phyloP scores from a whole-genome alignment of 805 yeast genomes.

The Zygosaccharomyces pseudorouxii region DNA sequence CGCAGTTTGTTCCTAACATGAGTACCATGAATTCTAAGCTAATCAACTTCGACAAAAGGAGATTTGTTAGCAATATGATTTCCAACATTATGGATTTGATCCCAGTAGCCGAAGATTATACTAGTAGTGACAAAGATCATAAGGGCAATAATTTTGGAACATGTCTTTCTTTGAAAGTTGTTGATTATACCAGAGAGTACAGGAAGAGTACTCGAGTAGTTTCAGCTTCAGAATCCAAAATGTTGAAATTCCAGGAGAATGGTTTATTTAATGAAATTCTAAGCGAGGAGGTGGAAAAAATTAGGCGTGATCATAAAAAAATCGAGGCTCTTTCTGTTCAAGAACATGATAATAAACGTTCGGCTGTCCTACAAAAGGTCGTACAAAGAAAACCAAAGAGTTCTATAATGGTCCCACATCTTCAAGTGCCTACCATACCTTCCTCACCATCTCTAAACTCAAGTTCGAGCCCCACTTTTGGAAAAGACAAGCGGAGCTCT shows the following conservation, averaged over 20 bases:
- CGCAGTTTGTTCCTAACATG: slow-evolving; percentile 75
- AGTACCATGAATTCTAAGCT: slow-evolving; percentile 56
- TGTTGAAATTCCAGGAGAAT: slow-evolving; percentile 34
- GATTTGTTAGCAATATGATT: slow-evolving; percentile 60
- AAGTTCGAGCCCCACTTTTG: slow-evolving; percentile 11
- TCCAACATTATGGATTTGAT: slow-evolving; percentile 48
- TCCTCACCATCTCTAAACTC: slow-evolving; percentile 6
- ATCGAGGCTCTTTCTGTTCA: slow-evolving; percentile 38
- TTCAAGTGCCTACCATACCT: slow-evolving; percentile 8
- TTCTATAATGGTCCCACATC: slow-evolving; percentile 15
- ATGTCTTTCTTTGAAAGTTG: slow-evolving; percentile 25
- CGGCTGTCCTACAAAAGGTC: slow-evolving; percentile 31
- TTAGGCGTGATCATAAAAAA: slow-evolving; percentile 48
- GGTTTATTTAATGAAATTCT: slow-evolving; percentile 46
- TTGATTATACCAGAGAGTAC: slow-evolving; percentile 29
- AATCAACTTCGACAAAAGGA: slow-evolving; percentile 81
- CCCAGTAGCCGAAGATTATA: slow-evolving; percentile 18
- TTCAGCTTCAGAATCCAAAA: slow-evolving; percentile 42
- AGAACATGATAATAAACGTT: slow-evolving; percentile 36
- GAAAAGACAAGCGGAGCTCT: slow-evolving; percentile 27
- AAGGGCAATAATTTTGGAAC: slow-evolving; percentile 12
- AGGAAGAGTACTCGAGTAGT: slow-evolving; percentile 37
- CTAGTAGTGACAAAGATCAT: slow-evolving; percentile 1
- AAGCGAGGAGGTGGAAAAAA: slow-evolving; percentile 46
- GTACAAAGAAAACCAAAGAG: slow-evolving; percentile 19